Base-by-base conservation (phyloP, 225 moss, liverwort and hornwort genomes). In the Thuidium tamariscinum region DNA sequence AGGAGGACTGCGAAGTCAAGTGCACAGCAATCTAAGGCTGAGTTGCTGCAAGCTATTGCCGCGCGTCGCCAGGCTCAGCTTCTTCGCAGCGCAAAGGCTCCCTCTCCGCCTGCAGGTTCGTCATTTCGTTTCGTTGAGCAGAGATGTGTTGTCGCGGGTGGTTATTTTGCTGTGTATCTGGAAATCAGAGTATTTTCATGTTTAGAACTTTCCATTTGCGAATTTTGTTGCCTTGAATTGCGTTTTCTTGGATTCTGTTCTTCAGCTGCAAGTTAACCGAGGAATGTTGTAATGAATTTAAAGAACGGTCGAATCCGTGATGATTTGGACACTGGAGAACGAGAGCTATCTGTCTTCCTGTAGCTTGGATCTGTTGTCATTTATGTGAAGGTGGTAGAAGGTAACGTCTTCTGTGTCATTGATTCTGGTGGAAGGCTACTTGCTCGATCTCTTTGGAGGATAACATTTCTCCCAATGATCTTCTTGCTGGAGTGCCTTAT, bases 61-160 rank as follows among this genome's bases (percentile, higher is more conserved):
- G 94, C 92, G 15, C 91, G 91, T 80, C 94, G 94, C 54, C 88
- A 91, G 87, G 91, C 92, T 57, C 89, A 94, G 75, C 88, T 85
- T 21, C 84, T 85, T 44, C 90, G 92, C 55, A 82, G 69, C 64
- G 18, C 56, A 26, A 91, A 83, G 51, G 86, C 88, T 54, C 77
- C 75, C 42, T 85, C 88, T 66, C 68, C 83, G 4, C 70, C 85
- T 20, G 44, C 85, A 89, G 93, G 93, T 91, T 75, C 27, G 87
- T 88, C 27, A 59, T 49, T 84, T 22, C 49, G 37, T 85, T 39
- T 73, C 52, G 17, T 51, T 3, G 39, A 51, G 36, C 49, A 26
- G 71, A 84, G 21, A 22, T 26, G 30, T 19, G 11, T 11, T 67
- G 75, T 68, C 11, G 16, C 56, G 29, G 32, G 49, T 74, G 52